Base-by-base conservation (phyloP, 495 filamentous ascomycete species). In the Talaromyces ruber region DNA sequence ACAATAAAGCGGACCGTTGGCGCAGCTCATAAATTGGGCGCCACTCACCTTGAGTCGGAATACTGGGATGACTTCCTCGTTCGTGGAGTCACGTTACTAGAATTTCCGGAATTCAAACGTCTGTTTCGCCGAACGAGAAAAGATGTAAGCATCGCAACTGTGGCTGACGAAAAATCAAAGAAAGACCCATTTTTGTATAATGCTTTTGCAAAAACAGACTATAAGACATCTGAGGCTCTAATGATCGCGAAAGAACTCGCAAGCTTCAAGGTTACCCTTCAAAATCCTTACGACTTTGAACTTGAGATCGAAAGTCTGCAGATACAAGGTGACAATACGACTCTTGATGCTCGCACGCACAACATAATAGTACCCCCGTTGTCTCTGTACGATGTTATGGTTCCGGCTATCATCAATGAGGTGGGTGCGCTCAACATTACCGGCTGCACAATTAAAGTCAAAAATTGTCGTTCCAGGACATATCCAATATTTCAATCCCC, bases 11-110 rank as follows among this genome's bases (percentile, higher is more conserved):
- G 93, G 62, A 97, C 93, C 9, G 81, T 92, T 18, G 84, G 81
- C 34, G 83, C 92, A 21, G 86, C 89, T 0, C 83, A 82, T 66
- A 88, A 87, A 62, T 74, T 97, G 37, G 92, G 93, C 1, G 71
- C 91, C 2, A 71, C 79, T 4, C 69, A 85, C 61, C 70, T 93
- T 52, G 81, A 88, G 60, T 91, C 90, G 18, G 88, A 93, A 59
- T 98, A 96, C 68, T 98, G 94, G 94, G 94, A 98, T 71, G 89
- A 93, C 54, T 98, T 98, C 68, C 80, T 98, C 0, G 80, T 98
- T 45, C 85, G 94, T 32, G 92, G 87, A 64, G 80, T 98, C 32
- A 85, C 89, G 54, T 71, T 94, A 26, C 79, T 84, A 25, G 75
- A 84, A 28, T 73, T 82, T 32, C 71, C 76, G 51, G 72, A 77